Evolutionary conservation across 345 rosid species (phyloP), one percentile per base, ranked within the genome.

Genomic region (Populus simonii): DNA sequence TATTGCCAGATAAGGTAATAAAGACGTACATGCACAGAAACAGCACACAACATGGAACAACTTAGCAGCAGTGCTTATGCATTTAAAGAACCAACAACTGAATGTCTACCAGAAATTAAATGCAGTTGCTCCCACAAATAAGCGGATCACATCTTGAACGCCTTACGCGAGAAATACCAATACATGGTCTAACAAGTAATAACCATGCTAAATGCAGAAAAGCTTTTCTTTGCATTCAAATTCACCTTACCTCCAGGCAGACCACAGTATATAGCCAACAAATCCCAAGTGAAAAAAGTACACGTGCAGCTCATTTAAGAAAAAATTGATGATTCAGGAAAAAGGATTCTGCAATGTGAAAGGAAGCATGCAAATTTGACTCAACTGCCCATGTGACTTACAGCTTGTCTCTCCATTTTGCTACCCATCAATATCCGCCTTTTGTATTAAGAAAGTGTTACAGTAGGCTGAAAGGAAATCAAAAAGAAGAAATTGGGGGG

Each of bases 261-360:
- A 23, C 72, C 70, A 35, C 3, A 18, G 47, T 3, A 20, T 27
- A 25, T 63, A 63, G 12, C 35, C 67, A 33, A 63, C 67, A 31
- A 27, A 63, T 31, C 69, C 41, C 12, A 17, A 66, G 41, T 66
- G 69, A 33, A 66, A 29, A 11, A 59, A 4, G 3, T 66, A 20
- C 41, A 66, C 69, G 2, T 13, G n/a, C 41, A 5, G 39, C 69
- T 65, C 68, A 25, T 65, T 15, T 29, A 5, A 25, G 36, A 18
- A 66, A 66, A 66, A 66, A 66, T 66, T 7, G 41, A 33, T 33
- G 69, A 16, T 66, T 66, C 69, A 27, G 0, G 31, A 71, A 53
- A 33, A 74, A 63, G 76, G 76, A 65, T 67, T 55, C 71, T 36
- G 66, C 78, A 49, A 69, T 35, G 47, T 45, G 39, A 80, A 47